Evolutionary conservation across 1,139 yeast species (phyloP).

Genomic region (Nakaseomyces kungkrabaensis): DNA sequence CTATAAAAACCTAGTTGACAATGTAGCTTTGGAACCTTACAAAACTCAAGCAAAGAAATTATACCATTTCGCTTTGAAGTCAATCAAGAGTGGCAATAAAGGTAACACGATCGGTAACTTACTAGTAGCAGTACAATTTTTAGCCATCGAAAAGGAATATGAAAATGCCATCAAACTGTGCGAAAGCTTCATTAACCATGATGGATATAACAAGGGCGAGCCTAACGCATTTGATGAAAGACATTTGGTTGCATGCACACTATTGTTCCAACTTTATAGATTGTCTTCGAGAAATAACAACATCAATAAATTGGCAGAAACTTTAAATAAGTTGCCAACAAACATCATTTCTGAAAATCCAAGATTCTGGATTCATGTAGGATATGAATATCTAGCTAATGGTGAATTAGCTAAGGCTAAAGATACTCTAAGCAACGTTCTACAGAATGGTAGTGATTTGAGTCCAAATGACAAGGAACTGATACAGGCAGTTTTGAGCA

Average conservation of each 20-base stretch:
- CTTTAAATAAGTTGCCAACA: constrained; percentile 5
- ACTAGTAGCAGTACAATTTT: constrained; percentile 21
- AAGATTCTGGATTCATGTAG: constrained; percentile 38
- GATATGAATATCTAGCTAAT: constrained; percentile 35
- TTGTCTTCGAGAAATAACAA: constrained; percentile 17
- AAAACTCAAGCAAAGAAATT: constrained; percentile 24
- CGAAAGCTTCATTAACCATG: constrained; percentile 17
- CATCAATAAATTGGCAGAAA: constrained; percentile 12
- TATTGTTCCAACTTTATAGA: constrained; percentile 22
- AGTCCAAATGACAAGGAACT: constrained; percentile 9
- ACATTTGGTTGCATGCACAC: constrained; percentile 13
- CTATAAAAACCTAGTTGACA: constrained; percentile 20
- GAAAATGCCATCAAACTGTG: constrained; percentile 24
- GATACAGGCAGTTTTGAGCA: constrained; percentile 10
- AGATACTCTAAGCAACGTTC: constrained; percentile 11
- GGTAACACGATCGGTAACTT: constrained; percentile 18
- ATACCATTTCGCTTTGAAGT: constrained; percentile 10
- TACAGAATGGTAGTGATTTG: neutral
- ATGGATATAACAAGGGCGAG: constrained; percentile 3
- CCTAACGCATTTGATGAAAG: constrained; percentile 5
- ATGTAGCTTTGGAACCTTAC: constrained; percentile 22
- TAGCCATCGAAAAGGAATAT: constrained; percentile 20
- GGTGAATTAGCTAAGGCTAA: constrained; percentile 29
- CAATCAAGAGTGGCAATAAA: constrained; percentile 14
- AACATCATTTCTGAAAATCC: constrained; percentile 1